Base-by-base conservation (phyloP, 352 stramenopile species). In the Phytophthora agathidicida region DNA sequence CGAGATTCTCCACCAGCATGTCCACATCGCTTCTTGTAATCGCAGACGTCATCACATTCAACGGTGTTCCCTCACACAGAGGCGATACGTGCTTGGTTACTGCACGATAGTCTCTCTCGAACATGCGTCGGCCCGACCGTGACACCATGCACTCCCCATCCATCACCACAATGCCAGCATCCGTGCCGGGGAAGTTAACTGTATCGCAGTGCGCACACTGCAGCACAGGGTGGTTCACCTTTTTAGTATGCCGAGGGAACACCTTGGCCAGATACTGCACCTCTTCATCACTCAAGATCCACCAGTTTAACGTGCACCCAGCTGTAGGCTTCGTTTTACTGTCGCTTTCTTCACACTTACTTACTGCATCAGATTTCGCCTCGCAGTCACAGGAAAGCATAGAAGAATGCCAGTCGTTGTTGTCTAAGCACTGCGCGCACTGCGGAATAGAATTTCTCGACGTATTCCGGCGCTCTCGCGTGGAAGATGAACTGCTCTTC, bases 61-160 rank as follows among this genome's bases (percentile, higher is more conserved):
- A 51, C 3, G 80, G 83, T 0, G 83, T 93, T 13, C 83, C 80
- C 49, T 93, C 79, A 44, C 83, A 93, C 13, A 91, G 38, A 19
- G 80, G 79, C 2, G 80, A 91, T 13, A 91, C 80, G 39, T 93
- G 83, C 56, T 89, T 88, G 8, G 80, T 93, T 39, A 93, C 83
- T 1, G 77, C 77, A 19, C 83, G 78, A 59, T 93, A 93, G 53
- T 93, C 83, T 30, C 83, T 67, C 55, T 93, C 83, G 38, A 78
- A 89, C 83, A 93, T 91, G 32, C 83, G 80, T 11, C 83, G 78
- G 3, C 83, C 83, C 1, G 73, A 75, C 0, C 79, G 72, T 7
- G 83, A 84, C 7, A 91, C 56, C 83, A 93, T 91, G 24, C 77
- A 73, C 44, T 90, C 70, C 19, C 79, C 71, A 49, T 88, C 80